phyloP scores from a whole-genome alignment of 2,329 filamentous ascomycete species.

The Hypoxylon sp. region DNA sequence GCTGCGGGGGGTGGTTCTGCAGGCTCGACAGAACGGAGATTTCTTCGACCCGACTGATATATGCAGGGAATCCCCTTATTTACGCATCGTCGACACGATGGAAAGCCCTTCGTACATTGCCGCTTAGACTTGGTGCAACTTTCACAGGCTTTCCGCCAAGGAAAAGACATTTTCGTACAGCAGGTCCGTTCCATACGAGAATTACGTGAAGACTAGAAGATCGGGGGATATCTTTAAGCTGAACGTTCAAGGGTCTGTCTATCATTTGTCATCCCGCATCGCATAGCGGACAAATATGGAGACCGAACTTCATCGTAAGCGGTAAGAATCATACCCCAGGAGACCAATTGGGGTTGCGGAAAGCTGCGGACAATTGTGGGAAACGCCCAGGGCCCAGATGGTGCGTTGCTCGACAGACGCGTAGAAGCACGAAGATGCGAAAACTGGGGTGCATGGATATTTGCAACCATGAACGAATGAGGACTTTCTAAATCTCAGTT shows the following conservation, averaged over 20 bases:
- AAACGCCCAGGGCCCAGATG: too few relatives aligned
- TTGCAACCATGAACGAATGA: too few relatives aligned
- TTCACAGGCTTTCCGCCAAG: slow-evolving; percentile 47
- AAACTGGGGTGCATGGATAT: too few relatives aligned
- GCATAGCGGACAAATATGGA: slow-evolving; percentile 39
- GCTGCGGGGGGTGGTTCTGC: slow-evolving; percentile 9
- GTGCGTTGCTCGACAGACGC: too few relatives aligned
- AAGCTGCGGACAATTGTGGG: too few relatives aligned
- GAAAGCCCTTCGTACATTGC: slow-evolving; percentile 49
- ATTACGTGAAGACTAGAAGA: too few relatives aligned
- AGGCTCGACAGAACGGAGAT: too few relatives aligned
- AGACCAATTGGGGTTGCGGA: slow-evolving; percentile 29
- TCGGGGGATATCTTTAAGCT: too few relatives aligned
- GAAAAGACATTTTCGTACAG: slow-evolving; percentile 17
- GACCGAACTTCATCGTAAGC: not conserved
- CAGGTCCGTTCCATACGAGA: not conserved
- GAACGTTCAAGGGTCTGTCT: too few relatives aligned
- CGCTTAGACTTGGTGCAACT: slow-evolving; percentile 50
- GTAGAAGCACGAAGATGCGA: too few relatives aligned
- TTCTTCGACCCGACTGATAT: slow-evolving; percentile 37
- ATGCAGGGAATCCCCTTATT: slow-evolving; percentile 35
- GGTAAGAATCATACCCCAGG: slow-evolving; percentile 1
- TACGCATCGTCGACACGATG: slow-evolving; percentile 46
- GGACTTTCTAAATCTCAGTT: too few relatives aligned
- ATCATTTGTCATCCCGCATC: slow-evolving; percentile 25